A percentile compares a stretch with the other conserved stretches of the same genome.
These are phyloP conservation scores for Penicillium fuscoglaucum DNA, from an alignment of 2,329 filamentous ascomycete species.

Conservation along the genomic window DNA sequence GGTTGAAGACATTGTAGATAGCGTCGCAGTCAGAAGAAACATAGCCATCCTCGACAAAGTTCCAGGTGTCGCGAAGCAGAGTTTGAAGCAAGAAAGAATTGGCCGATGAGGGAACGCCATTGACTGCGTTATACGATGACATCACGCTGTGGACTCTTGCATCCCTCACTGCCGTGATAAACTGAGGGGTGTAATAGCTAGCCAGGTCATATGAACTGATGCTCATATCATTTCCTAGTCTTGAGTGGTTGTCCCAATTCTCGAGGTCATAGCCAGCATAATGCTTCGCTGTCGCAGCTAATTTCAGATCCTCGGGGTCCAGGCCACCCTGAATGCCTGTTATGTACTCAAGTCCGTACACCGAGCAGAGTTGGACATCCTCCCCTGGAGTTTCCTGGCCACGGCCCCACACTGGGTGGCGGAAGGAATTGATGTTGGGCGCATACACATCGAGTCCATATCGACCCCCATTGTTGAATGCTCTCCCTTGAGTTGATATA, in stretches of 20 bases:
- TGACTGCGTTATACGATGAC: constrained; percentile 65
- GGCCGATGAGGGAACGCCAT: constrained; percentile 66
- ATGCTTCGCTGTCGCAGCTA: constrained; percentile 60
- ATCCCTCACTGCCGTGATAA: constrained; percentile 63
- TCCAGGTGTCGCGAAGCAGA: constrained; percentile 65
- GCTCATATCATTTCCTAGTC: constrained; percentile 55
- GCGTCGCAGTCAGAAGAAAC: constrained; percentile 68
- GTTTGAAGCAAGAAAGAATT: constrained; percentile 63
- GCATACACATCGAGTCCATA: constrained; percentile 47
- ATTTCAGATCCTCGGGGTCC: constrained; percentile 40
- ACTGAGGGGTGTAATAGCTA: constrained; percentile 68
- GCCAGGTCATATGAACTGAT: constrained; percentile 63
- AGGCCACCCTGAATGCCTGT: constrained; percentile 54
- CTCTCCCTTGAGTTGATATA: constrained; percentile 60
- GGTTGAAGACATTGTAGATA: constrained; percentile 59
- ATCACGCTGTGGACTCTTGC: constrained; percentile 60
- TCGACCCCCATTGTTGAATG: constrained; percentile 62
- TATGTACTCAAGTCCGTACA: constrained; percentile 56
- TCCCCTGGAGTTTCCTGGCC: constrained; percentile 63
- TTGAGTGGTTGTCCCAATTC: constrained; percentile 44
- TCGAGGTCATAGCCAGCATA: constrained; percentile 61
- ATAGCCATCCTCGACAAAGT: constrained; percentile 61
- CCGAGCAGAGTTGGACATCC: constrained; percentile 51
- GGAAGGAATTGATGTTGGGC: constrained; percentile 67
- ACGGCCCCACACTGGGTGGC: constrained; percentile 63